Conservation (phyloP, 352 stramenopile species). For the Bremia lactucae region DNA sequence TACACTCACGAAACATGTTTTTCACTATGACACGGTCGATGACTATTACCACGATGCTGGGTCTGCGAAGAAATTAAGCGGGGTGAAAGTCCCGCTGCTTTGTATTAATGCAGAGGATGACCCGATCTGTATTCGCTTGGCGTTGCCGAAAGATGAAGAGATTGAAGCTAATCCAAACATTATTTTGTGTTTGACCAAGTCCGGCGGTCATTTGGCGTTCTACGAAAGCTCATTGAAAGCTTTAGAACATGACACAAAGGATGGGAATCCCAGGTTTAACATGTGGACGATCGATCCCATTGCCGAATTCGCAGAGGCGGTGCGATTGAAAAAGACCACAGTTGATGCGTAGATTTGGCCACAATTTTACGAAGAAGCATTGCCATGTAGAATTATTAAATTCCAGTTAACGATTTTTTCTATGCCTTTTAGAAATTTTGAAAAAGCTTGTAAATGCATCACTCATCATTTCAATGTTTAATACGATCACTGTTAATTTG, state of each 20-base stretch:
- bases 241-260: slow-evolving; percentile 1
- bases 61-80: slow-evolving; percentile 21
- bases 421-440: too few relatives aligned
- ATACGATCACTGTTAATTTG: too few relatives aligned
- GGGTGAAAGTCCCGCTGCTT: slow-evolving; percentile 42
- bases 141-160: slow-evolving; percentile 23
- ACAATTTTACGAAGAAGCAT: too few relatives aligned
- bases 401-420: too few relatives aligned
- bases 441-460: too few relatives aligned
- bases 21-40: slow-evolving; percentile 45
- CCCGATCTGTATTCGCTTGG: slow-evolving; percentile 35
- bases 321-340: slow-evolving; percentile 23
- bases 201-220: slow-evolving; percentile 58
- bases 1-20: slow-evolving; percentile 42
- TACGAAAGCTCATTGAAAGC: slow-evolving; percentile 31
- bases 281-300: slow-evolving; percentile 44
- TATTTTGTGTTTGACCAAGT: slow-evolving; percentile 54
- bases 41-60: slow-evolving; percentile 55
- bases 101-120: slow-evolving; percentile 57
- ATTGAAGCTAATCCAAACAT: slow-evolving; percentile 41
- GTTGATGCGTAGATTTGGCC: too few relatives aligned
- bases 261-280: slow-evolving; percentile 2
- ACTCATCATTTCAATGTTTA: too few relatives aligned
- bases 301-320: slow-evolving; percentile 42
- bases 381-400: too few relatives aligned